Evolutionary conservation across 306 rosid species (phyloP).

Genomic region (Acacia melanoxylon): DNA sequence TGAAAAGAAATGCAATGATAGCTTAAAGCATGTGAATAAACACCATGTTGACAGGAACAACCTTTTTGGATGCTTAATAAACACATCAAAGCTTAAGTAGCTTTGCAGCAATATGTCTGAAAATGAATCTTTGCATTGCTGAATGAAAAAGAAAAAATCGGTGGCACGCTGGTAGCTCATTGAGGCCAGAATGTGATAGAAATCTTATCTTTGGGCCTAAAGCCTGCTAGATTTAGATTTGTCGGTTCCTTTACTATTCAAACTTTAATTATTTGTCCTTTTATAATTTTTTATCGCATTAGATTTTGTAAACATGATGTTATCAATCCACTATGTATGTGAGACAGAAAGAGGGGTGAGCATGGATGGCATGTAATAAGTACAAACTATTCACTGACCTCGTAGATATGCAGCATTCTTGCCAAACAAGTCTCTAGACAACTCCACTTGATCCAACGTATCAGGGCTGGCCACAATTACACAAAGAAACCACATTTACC

Average conservation of each 20-base stretch:
- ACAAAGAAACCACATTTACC: slow-evolving; percentile 28
- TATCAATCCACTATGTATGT: background rate
- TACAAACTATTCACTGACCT: slow-evolving; percentile 43
- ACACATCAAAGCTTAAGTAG: slow-evolving; percentile 4
- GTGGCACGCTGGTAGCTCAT: background rate
- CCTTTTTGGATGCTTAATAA: slow-evolving; percentile 17
- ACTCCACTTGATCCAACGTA: slow-evolving; percentile 80
- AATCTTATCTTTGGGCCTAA: background rate
- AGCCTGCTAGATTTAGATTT: background rate
- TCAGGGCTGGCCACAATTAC: slow-evolving; percentile 57
- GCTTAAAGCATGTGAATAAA: background rate
- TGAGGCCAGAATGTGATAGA: slow-evolving; percentile 7
- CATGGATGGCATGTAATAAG: slow-evolving; percentile 2
- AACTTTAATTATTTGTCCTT: background rate
- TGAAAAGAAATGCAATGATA: slow-evolving; percentile 17
- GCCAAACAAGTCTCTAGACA: slow-evolving; percentile 76
- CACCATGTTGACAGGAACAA: background rate
- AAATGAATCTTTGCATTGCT: background rate
- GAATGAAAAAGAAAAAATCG: slow-evolving; percentile 1
- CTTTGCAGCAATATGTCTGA: background rate
- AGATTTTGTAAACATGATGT: background rate
- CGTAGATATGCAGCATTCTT: slow-evolving; percentile 58
- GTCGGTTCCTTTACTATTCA: background rate
- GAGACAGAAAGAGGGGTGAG: slow-evolving; percentile 13
- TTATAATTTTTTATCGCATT: background rate